Conservation (phyloP, 2,329 filamentous ascomycete genomes). For the Raffaelea ambrosiae region DNA sequence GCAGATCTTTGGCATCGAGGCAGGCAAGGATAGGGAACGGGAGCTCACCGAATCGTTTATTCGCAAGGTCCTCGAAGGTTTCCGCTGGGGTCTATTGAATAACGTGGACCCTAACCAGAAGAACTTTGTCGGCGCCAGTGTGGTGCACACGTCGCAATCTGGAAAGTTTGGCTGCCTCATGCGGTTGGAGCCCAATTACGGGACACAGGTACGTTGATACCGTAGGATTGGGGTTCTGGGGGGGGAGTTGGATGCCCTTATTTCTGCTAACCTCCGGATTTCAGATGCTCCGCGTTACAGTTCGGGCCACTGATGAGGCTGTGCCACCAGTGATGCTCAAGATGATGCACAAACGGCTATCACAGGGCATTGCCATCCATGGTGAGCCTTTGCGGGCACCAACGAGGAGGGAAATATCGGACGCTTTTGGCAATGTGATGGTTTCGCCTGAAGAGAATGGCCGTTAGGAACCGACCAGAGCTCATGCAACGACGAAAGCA, state of each 20-base stretch:
- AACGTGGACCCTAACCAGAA: constrained; percentile 85
- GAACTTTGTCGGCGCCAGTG: constrained; percentile 89
- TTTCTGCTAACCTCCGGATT: constrained; percentile 3
- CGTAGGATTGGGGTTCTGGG: too few relatives aligned
- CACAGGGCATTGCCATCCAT: constrained; percentile 38
- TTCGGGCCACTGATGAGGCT: constrained; percentile 85
- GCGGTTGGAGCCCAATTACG: constrained; percentile 89
- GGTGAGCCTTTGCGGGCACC: constrained; percentile 31
- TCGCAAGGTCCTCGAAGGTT: constrained; percentile 66
- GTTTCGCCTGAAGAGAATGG: constrained; percentile 22
- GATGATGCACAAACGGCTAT: constrained; percentile 77
- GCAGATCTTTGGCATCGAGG: constrained; percentile 65
- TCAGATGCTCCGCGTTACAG: constrained; percentile 91
- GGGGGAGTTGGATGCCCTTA: neutral
- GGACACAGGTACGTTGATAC: constrained; percentile 70
- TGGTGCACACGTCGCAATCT: constrained; percentile 69
- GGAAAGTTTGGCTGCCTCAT: constrained; percentile 94
- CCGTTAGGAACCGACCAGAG: constrained; percentile 4
- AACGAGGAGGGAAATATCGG: constrained; percentile 42
- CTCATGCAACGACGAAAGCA: neutral
- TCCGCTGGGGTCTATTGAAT: constrained; percentile 80
- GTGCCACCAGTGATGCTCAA: constrained; percentile 75
- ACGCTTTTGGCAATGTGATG: constrained; percentile 49
- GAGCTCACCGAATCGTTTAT: constrained; percentile 67
- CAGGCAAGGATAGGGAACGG: constrained; percentile 42